These are phyloP conservation scores for Stylonectria norvegica DNA, from an alignment of 2,329 filamentous ascomycete genomes.

Conservation along the genomic window DNA sequence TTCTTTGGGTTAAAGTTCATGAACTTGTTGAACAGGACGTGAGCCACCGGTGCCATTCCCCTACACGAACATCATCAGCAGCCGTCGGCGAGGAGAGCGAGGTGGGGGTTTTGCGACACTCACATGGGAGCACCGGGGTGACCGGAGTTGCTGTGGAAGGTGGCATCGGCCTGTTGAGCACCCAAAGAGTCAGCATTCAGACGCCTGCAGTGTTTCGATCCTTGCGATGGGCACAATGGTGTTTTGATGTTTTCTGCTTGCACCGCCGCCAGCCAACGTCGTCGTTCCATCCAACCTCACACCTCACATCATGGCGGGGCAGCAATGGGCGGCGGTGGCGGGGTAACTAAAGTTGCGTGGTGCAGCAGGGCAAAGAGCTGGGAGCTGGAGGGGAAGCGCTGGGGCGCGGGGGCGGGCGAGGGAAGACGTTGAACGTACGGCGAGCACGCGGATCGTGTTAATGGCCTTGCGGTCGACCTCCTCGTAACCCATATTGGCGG, in stretches of 20 bases:
- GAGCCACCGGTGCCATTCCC: slow-evolving; percentile 88
- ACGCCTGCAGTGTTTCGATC: neutral
- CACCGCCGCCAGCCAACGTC: slow-evolving; percentile 2
- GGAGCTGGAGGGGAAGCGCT: slow-evolving; percentile 31
- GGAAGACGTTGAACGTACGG: slow-evolving; percentile 62
- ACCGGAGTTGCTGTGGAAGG: slow-evolving; percentile 90
- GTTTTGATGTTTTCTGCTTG: slow-evolving; percentile 3
- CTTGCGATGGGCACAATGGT: neutral
- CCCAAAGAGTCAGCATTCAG: slow-evolving; percentile 23
- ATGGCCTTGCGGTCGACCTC: slow-evolving; percentile 87
- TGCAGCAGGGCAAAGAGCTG: slow-evolving; percentile 32
- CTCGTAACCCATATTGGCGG: slow-evolving; percentile 76
- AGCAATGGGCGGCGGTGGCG: slow-evolving; percentile 26
- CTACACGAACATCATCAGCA: slow-evolving; percentile 39
- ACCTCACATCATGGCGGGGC: slow-evolving; percentile 25
- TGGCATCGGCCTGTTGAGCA: slow-evolving; percentile 83
- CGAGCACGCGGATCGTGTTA: slow-evolving; percentile 96
- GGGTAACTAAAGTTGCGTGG: slow-evolving; percentile 29
- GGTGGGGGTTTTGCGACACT: slow-evolving; percentile 32
- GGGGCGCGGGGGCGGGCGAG: too few relatives aligned
- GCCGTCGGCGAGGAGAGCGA: slow-evolving; percentile 10
- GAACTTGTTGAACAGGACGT: slow-evolving; percentile 98
- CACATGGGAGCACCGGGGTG: slow-evolving; percentile 98
- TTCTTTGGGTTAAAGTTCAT: slow-evolving; percentile 99
- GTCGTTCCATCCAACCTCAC: too few relatives aligned